Evolutionary conservation across 441 rosid genomes (phyloP), one percentile per base, ranked within the genome.

Genomic region (Manihot esculenta): DNA sequence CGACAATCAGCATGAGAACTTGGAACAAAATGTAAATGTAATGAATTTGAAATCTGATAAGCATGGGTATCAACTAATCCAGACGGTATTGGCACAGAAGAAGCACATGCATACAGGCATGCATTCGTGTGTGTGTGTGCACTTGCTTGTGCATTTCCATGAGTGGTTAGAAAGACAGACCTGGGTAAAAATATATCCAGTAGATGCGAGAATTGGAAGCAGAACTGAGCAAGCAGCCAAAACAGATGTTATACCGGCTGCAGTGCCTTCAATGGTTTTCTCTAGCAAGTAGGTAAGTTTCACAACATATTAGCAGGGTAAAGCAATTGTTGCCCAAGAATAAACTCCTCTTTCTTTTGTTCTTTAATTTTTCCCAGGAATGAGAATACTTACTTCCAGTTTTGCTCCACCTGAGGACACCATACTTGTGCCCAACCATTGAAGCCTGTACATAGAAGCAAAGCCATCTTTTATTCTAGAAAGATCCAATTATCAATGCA

Each of bases 261-360:
- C 99, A 77, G 99, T 95, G 72, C 99, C 99, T 82, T 95, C 99
- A 51, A 91, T 78, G 3, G 99, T 95, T 91, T 93, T 95, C 85
- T 95, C 98, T 93, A 82, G 73, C 51, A 68, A 72, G 9, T 21
- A 20, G 33, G 14, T 2, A 45, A 8, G 30, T 24, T 57, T 13
- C 33, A 57, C 38, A 59, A 18, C 10, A 14, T 7, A 9, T 57
- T 57, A 57, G 61, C 61, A 57, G 3, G 38, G 10, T 7, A 27
- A 57, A 18, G 9, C n/a, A 4, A 57, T 24, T 0, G 17, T 54
- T 20, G 51, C 20, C 9, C 9, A 23, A 76, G 44, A 50, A n/a
- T 13, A 55, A 63, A 8, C 4, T 33, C 13, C 12, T 33, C 10
- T 30, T 30, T 45, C 14, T 50, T 35, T 5, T 18, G 10, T 47